A percentile compares a stretch with the other conserved stretches of the same genome.
Conservation (phyloP, 768 basidiomycete genomes). For the Coprinopsis sp. region DNA sequence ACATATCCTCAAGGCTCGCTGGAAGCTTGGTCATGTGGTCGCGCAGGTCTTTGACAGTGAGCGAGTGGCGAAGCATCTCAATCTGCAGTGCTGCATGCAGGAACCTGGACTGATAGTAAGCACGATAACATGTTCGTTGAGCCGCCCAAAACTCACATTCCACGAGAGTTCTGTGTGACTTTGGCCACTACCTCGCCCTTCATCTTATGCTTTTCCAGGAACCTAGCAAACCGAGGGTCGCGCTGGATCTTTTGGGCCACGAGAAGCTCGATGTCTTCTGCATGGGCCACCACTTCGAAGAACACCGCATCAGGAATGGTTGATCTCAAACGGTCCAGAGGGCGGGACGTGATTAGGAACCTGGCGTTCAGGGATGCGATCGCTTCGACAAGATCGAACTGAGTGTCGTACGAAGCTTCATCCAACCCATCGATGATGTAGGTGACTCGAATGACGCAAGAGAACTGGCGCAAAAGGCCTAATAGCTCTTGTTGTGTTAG, state of each 20-base stretch:
- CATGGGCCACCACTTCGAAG: too few species aligned
- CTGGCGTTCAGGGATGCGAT: not conserved
- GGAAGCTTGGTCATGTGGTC: not conserved
- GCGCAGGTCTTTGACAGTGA: not conserved
- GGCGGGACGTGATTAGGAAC: constrained; percentile 1
- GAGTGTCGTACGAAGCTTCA: not conserved
- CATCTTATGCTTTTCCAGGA: not conserved
- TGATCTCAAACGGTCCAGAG: not conserved
- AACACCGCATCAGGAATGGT: not conserved
- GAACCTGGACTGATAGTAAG: not conserved
- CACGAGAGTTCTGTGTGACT: too few species aligned
- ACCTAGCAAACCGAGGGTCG: not conserved
- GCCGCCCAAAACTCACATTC: not conserved
- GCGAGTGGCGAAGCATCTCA: not conserved
- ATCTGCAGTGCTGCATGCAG: not conserved
- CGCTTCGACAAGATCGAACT: not conserved
- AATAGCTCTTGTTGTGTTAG: not conserved
- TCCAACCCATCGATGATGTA: constrained; percentile 1
- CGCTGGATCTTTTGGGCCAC: too few species aligned
- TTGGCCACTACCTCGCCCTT: not conserved
- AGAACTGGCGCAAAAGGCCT: not conserved
- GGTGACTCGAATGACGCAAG: not conserved
- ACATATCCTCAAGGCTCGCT: not conserved
- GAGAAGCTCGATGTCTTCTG: too few species aligned
- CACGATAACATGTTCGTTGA: not conserved